These are phyloP conservation scores for Alternaria brassicae DNA, from an alignment of 2,329 filamentous ascomycete species.

Conservation along the genomic window DNA sequence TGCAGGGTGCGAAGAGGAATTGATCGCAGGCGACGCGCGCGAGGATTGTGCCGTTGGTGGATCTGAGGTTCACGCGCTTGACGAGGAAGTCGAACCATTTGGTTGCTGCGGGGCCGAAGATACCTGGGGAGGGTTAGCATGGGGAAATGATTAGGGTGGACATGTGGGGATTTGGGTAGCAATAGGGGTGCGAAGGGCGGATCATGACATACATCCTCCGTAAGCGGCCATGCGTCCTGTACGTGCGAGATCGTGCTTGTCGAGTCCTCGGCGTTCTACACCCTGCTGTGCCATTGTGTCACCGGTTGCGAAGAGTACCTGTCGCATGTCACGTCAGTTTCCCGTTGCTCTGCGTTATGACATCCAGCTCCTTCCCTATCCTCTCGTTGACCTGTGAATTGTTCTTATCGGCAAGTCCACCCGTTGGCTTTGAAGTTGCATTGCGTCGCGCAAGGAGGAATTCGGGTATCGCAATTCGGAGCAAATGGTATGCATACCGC, in stretches of 20 bases:
- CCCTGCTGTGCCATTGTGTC: slow-evolving; percentile 90
- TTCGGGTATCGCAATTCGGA: background rate
- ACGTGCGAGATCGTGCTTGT: slow-evolving; percentile 74
- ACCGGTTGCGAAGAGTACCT: slow-evolving; percentile 89
- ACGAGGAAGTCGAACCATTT: slow-evolving; percentile 86
- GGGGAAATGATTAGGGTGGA: background rate
- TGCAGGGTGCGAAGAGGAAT: slow-evolving; percentile 80
- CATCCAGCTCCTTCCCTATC: background rate
- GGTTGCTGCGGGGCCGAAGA: slow-evolving; percentile 88
- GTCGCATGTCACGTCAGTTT: slow-evolving; percentile 8
- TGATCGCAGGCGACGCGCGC: slow-evolving; percentile 83
- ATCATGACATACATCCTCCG: slow-evolving; percentile 69
- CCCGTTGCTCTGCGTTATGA: background rate
- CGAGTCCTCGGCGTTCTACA: slow-evolving; percentile 79
- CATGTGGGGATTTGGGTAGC: background rate
- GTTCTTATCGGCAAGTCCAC: background rate
- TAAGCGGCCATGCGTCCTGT: slow-evolving; percentile 83
- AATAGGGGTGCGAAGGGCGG: background rate
- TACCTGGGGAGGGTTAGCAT: slow-evolving; percentile 54
- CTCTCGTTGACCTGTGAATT: background rate
- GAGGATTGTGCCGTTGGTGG: slow-evolving; percentile 71
- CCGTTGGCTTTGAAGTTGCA: background rate
- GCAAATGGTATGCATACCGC: slow-evolving; percentile 57
- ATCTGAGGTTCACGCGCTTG: slow-evolving; percentile 69
- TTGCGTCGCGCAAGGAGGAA: background rate